Evolutionary conservation across 176 grass and related monocot genomes (phyloP).

Genomic region (Urochloa ruziziensis): DNA sequence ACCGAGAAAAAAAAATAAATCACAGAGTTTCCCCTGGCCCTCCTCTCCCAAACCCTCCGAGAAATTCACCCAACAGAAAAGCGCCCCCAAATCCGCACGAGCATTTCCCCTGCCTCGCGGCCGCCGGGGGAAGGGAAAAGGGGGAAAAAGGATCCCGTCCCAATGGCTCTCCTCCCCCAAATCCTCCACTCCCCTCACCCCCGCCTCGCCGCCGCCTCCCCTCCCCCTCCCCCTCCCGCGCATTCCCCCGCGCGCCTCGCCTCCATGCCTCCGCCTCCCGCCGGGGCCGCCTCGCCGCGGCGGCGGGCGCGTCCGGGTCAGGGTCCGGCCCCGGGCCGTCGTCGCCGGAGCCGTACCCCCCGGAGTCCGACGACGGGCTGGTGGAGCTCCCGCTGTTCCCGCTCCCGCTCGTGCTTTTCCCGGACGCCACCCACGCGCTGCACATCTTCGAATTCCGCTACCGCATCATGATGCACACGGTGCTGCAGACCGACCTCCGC

Average conservation of each 20-base stretch:
- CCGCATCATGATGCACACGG: slow-evolving; percentile 97
- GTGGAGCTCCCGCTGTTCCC: slow-evolving; percentile 92
- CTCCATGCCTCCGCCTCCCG: slow-evolving; percentile 11
- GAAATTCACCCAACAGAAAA: slow-evolving; percentile 31
- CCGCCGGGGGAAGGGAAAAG: slow-evolving; percentile 13
- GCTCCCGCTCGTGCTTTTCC: slow-evolving; percentile 93
- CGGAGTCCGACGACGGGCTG: slow-evolving; percentile 47
- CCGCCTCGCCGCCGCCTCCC: slow-evolving; percentile 10
- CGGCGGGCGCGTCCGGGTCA: background rate
- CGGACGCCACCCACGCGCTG: slow-evolving; percentile 71
- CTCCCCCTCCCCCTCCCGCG: slow-evolving; percentile 8
- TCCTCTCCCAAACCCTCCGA: slow-evolving; percentile 7
- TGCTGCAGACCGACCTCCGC: slow-evolving; percentile 88
- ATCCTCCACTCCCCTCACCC: slow-evolving; percentile 53
- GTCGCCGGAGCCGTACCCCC: slow-evolving; percentile 25
- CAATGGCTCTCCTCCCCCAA: slow-evolving; percentile 75
- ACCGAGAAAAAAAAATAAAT: too few relatives aligned
- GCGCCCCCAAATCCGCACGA: slow-evolving; percentile 22
- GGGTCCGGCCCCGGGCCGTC: slow-evolving; percentile 23
- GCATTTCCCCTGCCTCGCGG: slow-evolving; percentile 22
- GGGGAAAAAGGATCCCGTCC: slow-evolving; percentile 4
- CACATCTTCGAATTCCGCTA: slow-evolving; percentile 99
- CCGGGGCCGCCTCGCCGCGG: slow-evolving; percentile 6
- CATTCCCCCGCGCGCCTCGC: slow-evolving; percentile 45
- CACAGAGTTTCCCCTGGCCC: background rate